These are phyloP conservation scores for Cryptococcus sp. DNA, from an alignment of 1,284 basidiomycete species.

Conservation along the genomic window DNA sequence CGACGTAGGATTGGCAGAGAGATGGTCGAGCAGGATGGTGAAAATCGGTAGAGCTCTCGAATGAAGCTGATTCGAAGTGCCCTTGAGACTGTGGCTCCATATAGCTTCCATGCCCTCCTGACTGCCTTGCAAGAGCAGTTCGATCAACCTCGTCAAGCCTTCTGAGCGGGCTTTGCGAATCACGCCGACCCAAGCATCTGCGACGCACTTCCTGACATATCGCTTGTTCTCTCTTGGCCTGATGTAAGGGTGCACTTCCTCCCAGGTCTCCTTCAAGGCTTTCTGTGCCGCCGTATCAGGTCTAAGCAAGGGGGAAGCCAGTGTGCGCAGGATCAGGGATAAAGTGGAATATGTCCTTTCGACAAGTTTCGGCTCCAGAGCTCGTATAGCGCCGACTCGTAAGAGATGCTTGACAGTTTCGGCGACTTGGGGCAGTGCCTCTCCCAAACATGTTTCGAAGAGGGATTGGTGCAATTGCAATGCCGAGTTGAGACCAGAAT, in stretches of 20 bases:
- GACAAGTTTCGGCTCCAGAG: slow-evolving; percentile 47
- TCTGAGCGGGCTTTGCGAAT: slow-evolving; percentile 47
- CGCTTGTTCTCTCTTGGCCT: slow-evolving; percentile 36
- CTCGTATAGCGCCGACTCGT: slow-evolving; percentile 40
- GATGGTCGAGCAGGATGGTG: slow-evolving; percentile 55
- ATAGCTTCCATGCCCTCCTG: slow-evolving; percentile 44
- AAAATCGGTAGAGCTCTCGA: slow-evolving; percentile 70
- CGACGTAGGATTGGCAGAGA: slow-evolving; percentile 37
- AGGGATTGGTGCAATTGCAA: slow-evolving; percentile 47
- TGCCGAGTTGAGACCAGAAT: slow-evolving; percentile 49
- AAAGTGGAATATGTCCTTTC: slow-evolving; percentile 51
- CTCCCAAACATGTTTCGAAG: slow-evolving; percentile 55
- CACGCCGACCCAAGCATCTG: slow-evolving; percentile 51
- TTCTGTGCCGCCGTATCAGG: slow-evolving; percentile 19
- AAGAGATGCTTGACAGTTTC: slow-evolving; percentile 34
- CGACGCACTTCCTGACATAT: slow-evolving; percentile 50
- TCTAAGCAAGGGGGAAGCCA: slow-evolving; percentile 41
- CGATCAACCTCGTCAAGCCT: slow-evolving; percentile 32
- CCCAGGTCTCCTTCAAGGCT: slow-evolving; percentile 38
- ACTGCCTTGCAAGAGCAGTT: slow-evolving; percentile 35
- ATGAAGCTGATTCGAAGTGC: slow-evolving; percentile 74
- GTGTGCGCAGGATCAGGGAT: slow-evolving; percentile 44
- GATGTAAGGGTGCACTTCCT: slow-evolving; percentile 39
- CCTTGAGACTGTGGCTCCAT: slow-evolving; percentile 41
- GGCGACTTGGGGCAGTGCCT: slow-evolving; percentile 35